Conservation (phyloP, 352 stramenopile genomes). For the Globisporangium cylindrosporum region DNA sequence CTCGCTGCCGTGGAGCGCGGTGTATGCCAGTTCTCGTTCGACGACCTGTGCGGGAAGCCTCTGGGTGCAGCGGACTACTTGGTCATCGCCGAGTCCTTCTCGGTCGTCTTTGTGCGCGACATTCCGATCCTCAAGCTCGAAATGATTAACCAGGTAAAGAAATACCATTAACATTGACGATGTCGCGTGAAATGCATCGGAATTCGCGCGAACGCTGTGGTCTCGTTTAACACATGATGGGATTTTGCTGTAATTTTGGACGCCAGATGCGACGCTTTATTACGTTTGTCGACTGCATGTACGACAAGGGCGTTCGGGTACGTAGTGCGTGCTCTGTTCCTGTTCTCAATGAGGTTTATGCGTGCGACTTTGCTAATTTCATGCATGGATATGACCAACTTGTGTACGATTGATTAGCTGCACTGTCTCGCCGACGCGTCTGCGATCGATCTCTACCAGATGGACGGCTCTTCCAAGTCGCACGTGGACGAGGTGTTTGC, state of each 20-base stretch:
- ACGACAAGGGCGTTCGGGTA: slow-evolving; percentile 87
- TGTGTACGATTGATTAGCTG: slow-evolving; percentile 34
- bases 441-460: slow-evolving; percentile 59
- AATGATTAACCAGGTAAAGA: slow-evolving; percentile 80
- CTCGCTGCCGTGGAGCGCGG: slow-evolving; percentile 47
- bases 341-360: not conserved
- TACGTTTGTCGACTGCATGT: slow-evolving; percentile 98
- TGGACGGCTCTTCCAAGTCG: slow-evolving; percentile 51
- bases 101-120: slow-evolving; percentile 90
- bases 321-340: slow-evolving; percentile 12
- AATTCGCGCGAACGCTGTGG: slow-evolving; percentile 1
- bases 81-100: slow-evolving; percentile 85
- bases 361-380: not conserved
- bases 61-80: slow-evolving; percentile 94
- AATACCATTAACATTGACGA: not conserved
- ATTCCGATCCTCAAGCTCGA: slow-evolving; percentile 88
- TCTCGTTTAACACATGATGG: not conserved
- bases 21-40: slow-evolving; percentile 92
- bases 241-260: not conserved
- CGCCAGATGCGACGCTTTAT: slow-evolving; percentile 93
- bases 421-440: slow-evolving; percentile 67
- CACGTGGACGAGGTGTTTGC: slow-evolving; percentile 82
- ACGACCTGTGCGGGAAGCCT: slow-evolving; percentile 94
- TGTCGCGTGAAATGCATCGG: not conserved
- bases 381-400: not conserved